These are phyloP conservation scores for Sarocladium brachiariae DNA, from an alignment of 2,329 filamentous ascomycete genomes.

Conservation along the genomic window DNA sequence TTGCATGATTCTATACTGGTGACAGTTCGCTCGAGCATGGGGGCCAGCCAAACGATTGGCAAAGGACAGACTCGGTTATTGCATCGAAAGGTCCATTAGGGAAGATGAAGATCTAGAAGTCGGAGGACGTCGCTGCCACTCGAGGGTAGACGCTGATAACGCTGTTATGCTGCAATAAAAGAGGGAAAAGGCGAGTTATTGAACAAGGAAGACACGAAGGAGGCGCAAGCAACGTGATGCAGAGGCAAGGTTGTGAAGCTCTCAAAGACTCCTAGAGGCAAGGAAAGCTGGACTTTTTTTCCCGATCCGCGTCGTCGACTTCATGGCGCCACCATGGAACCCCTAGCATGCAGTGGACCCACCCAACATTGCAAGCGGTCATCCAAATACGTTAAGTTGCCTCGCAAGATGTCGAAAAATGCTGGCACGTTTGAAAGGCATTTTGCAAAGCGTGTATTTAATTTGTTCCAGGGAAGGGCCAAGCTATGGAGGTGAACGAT, in stretches of 20 bases:
- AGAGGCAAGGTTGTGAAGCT: background rate
- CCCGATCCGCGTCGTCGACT: background rate
- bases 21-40: constrained; percentile 52
- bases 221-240: background rate
- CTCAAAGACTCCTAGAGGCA: background rate
- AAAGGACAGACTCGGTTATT: background rate
- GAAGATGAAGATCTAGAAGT: background rate
- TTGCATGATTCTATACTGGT: constrained; percentile 49
- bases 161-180: background rate
- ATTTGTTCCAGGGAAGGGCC: too few relatives aligned
- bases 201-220: background rate
- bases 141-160: background rate
- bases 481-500: too few relatives aligned
- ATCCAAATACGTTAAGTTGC: too few relatives aligned
- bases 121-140: background rate
- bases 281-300: constrained; percentile 6
- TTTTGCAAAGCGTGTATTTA: too few relatives aligned
- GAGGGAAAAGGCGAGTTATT: background rate
- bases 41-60: background rate
- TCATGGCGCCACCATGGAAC: constrained; percentile 7
- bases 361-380: background rate
- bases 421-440: too few relatives aligned
- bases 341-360: background rate
- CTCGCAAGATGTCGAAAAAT: too few relatives aligned
- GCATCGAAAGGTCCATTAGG: constrained; percentile 9